Base-by-base conservation (phyloP, 1,284 basidiomycete species). In the Vanrija sp. region DNA sequence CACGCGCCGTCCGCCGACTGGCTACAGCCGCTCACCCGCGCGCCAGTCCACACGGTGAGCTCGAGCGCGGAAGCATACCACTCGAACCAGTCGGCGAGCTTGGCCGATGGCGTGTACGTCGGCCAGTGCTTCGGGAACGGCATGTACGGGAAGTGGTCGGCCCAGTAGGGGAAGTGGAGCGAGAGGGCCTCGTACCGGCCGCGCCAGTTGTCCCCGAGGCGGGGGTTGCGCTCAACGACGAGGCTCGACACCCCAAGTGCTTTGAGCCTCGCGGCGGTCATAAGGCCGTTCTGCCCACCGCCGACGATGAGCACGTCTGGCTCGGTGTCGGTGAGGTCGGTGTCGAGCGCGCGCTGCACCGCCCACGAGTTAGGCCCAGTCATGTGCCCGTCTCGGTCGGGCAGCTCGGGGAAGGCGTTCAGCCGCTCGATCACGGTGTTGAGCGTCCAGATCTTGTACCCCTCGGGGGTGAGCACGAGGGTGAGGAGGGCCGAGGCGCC, bases 131-230 rank as follows among this genome's bases (percentile, higher is more conserved):
- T 39, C 22, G 78, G 78, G 57, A 73, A 79, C 3, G 64, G 61
- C 19, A 72, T 79, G 56, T 59, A 84, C 73, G 80, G 78, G 43
- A 84, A 46, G 57, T 68, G 64, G 50, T 68, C 63, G 20, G 57
- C 62, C 63, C 62, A 85, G 47, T 85, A 81, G 18, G 83, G 80
- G 63, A 83, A 81, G 62, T 86, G 84, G 41, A 86, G 72, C 53
- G 80, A 83, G 27, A 85, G 71, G 10, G 80, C 78, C 54, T 83
- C 79, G 64, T 85, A 85, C n/a, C 84, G 73, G 8, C 49, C 51
- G 52, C 81, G 65, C 73, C 77, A 78, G 48, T 60, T 70, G 47
- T 78, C 77, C 1, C 77, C 78, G 3, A 79, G 53, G 1, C 66
- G 63, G 5, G 62, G 22, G 27, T 68, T 71, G 50, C 63, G 67